Conservation (phyloP, 495 filamentous ascomycete genomes). For the Daldinia grandis region DNA sequence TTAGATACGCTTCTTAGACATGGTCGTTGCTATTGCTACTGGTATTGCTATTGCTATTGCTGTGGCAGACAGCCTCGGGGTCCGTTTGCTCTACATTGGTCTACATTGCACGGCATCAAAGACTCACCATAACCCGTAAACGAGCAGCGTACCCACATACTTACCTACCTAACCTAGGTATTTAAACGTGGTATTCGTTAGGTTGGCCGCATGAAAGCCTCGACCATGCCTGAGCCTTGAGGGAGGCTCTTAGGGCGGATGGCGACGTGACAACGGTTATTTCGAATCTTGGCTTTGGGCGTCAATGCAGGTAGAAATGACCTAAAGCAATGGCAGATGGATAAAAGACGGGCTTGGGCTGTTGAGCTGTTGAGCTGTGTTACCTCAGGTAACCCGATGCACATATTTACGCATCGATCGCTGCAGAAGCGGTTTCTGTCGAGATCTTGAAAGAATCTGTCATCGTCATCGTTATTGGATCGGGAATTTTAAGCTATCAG, state of each 20-base stretch:
- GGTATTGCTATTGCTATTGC: no score
- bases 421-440: slow-evolving; percentile 27
- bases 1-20: slow-evolving; percentile 9
- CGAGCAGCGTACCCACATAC: background rate
- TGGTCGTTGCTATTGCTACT: slow-evolving; percentile 4
- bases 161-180: no score
- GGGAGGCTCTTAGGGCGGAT: background rate
- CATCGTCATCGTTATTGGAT: slow-evolving; percentile 23
- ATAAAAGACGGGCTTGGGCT: background rate
- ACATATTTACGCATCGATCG: slow-evolving; percentile 27
- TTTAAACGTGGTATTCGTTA: background rate
- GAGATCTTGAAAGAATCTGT: slow-evolving; percentile 27
- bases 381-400: background rate
- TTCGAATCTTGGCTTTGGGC: background rate
- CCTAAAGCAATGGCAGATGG: background rate
- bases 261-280: background rate
- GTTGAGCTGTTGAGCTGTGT: background rate
- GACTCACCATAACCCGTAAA: background rate
- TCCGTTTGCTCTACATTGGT: background rate
- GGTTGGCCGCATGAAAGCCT: background rate
- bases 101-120: background rate
- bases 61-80: background rate
- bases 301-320: background rate
- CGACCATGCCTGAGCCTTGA: background rate
- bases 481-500: slow-evolving; percentile 17